phyloP scores from a whole-genome alignment of 1,139 yeast genomes.

The Oligophagozyma castellii region DNA sequence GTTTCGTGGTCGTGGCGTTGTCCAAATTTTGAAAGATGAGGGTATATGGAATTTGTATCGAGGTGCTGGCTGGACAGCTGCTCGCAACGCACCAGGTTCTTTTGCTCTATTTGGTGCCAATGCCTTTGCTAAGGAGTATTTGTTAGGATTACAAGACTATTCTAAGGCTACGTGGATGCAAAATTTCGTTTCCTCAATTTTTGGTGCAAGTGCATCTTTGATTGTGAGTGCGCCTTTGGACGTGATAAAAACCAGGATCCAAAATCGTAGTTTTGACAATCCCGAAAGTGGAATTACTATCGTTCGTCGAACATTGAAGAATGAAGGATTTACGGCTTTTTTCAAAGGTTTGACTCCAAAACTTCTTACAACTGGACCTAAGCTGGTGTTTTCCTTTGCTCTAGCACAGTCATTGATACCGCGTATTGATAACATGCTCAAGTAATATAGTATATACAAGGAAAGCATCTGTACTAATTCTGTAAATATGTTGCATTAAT shows the following conservation, averaged over 20 bases:
- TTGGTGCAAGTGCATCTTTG: constrained; percentile 95
- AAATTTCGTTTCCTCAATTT: constrained; percentile 89
- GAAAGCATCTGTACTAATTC: too few relatives aligned
- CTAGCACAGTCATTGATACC: constrained; percentile 94
- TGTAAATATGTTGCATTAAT: too few relatives aligned
- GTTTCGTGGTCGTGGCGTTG: constrained; percentile 92
- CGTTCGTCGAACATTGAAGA: constrained; percentile 80
- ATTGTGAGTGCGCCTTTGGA: constrained; percentile 97
- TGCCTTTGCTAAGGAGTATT: constrained; percentile 95
- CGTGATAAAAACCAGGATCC: constrained; percentile 96
- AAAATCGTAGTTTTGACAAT: constrained; percentile 88
- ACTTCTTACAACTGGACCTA: constrained; percentile 94
- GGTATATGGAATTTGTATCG: constrained; percentile 77
- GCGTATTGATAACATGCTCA: constrained; percentile 70
- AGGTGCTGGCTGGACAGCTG: constrained; percentile 99
- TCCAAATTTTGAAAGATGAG: constrained; percentile 75
- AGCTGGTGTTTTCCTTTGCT: constrained; percentile 91
- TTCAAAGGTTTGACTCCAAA: constrained; percentile 97
- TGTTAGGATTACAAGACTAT: constrained; percentile 76
- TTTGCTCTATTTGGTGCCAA: constrained; percentile 97
- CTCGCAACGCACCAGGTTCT: constrained; percentile 98
- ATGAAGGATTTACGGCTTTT: constrained; percentile 82
- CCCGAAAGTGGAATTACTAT: constrained; percentile 90
- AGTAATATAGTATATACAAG: too few relatives aligned
- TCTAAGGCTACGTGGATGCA: constrained; percentile 88